phyloP scores from a whole-genome alignment of 805 yeast species.

The Kodamaea laetipori region DNA sequence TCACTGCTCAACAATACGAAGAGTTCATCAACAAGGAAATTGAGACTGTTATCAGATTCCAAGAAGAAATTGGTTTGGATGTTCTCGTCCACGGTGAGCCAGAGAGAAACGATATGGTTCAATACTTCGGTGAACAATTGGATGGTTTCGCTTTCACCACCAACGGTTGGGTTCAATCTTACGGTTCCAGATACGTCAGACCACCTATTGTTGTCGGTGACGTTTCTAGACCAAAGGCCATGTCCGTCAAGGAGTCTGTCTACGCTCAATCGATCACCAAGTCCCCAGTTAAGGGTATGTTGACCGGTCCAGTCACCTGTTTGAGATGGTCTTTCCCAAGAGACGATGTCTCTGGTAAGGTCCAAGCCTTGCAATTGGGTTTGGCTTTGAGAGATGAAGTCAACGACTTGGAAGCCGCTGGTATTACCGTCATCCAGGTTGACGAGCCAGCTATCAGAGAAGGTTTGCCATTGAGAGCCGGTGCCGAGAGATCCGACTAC shows the following conservation, averaged over 20 bases:
- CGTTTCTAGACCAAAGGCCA: slow-evolving; percentile 96
- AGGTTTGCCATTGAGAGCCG: slow-evolving; percentile 99
- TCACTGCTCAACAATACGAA: slow-evolving; percentile 94
- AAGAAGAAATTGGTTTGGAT: slow-evolving; percentile 97
- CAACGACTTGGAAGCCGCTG: slow-evolving; percentile 96
- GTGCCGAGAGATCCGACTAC: slow-evolving; percentile 94
- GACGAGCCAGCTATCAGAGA: slow-evolving; percentile 99
- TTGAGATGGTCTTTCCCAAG: slow-evolving; percentile 99
- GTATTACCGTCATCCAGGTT: slow-evolving; percentile 96
- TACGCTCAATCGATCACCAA: slow-evolving; percentile 96
- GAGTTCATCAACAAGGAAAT: slow-evolving; percentile 96
- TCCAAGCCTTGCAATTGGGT: slow-evolving; percentile 95
- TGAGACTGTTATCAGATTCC: slow-evolving; percentile 94
- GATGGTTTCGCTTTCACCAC: slow-evolving; percentile 98
- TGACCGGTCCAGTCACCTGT: slow-evolving; percentile 99
- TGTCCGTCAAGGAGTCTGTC: slow-evolving; percentile 99
- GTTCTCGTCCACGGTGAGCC: slow-evolving; percentile 99
- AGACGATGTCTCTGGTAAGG: slow-evolving; percentile 91
- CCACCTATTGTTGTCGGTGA: slow-evolving; percentile 99
- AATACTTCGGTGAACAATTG: slow-evolving; percentile 98
- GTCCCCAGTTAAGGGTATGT: slow-evolving; percentile 99
- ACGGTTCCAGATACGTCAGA: slow-evolving; percentile 99
- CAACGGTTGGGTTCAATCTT: slow-evolving; percentile 99
- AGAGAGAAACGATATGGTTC: slow-evolving; percentile 99
- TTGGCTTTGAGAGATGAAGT: slow-evolving; percentile 99